Evolutionary conservation across 2,329 filamentous ascomycete species (phyloP), one percentile per base, ranked within the genome.

Genomic region (Neonectria sp.): DNA sequence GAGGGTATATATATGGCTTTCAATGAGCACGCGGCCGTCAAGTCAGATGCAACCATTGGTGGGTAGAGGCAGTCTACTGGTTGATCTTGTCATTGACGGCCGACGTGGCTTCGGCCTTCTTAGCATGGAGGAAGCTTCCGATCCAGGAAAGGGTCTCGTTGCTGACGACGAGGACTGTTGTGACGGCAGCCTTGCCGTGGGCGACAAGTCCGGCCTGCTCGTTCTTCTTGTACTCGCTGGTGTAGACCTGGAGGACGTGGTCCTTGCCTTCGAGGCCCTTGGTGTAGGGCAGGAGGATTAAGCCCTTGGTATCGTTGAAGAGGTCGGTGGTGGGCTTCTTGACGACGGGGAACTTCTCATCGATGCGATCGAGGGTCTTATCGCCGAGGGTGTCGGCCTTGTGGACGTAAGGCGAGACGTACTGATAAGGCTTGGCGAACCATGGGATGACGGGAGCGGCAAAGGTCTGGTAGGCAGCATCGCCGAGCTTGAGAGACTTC

Each of bases 381-480:
- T 94, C 91, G 72, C 92, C 93, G 59, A 97, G 83, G 66, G 89
- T 83, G 80, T 98, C 96, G 77, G 91, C 95, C 81, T 91, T 94
- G 79, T 90, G 86, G 72, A 97, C 88, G 82, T 98, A 98, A 1
- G 95, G 95, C 59, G 91, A 91, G 70, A 97, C 88, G 80, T 93
- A 96, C 78, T 89, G 87, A 84, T 94, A 95, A 40, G 95, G 95
- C 75, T 89, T 93, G 75, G 90, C 82, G 75, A 98, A 85, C 63
- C 72, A 80, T 31, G 93, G 93, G 62, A 95, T 83, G 70, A 97
- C 83, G 24, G 95, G 94, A 73, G 91, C 92, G 79, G 92, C 92
- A 76, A 97, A 87, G 71, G 88, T 90, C 78, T 90, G 85, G 86
- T 95, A 97, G 76, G 91, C 91, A 68, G 90, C 89, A 78, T 93